Percentiles rank a stretch among this genome's conserved stretches.
phyloP scores from a whole-genome alignment of 108 stramenopile species.

The Pseudonitzschia multistriata region DNA sequence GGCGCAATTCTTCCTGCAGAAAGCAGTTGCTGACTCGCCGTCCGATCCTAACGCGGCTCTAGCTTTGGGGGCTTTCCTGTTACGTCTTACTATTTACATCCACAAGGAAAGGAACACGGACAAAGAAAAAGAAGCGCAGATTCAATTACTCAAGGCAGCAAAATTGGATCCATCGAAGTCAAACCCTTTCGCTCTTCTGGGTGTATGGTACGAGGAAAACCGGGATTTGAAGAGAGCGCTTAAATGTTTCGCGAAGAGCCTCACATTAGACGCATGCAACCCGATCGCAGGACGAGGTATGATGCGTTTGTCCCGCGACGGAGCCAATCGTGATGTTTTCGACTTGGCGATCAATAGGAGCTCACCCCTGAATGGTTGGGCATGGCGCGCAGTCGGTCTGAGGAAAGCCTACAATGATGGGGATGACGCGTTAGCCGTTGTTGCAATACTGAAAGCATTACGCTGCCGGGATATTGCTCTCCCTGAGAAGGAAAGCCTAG shows the following conservation, averaged over 20 bases:
- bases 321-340: constrained; percentile 20
- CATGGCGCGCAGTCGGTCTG: constrained; percentile 60
- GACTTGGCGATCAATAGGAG: constrained; percentile 45
- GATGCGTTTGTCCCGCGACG: constrained; percentile 37
- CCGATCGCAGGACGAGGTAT: constrained; percentile 76
- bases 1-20: constrained; percentile 52
- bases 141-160: constrained; percentile 64
- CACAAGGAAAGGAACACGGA: constrained; percentile 1
- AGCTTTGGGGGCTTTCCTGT: constrained; percentile 56
- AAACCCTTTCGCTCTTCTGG: constrained; percentile 65
- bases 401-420: constrained; percentile 38
- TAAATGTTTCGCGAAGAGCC: constrained; percentile 61
- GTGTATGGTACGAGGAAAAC: constrained; percentile 62
- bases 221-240: constrained; percentile 49
- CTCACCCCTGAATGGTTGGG: constrained; percentile 70
- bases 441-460: constrained; percentile 64
- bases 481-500: constrained; percentile 39
- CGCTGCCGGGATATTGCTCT: constrained; percentile 56
- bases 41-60: constrained; percentile 53
- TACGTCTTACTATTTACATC: constrained; percentile 40
- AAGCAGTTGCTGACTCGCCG: constrained; percentile 55
- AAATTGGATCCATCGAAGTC: constrained; percentile 58
- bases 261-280: constrained; percentile 61
- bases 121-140: constrained; percentile 31
- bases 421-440: constrained; percentile 49